phyloP scores from a whole-genome alignment of 139 green algal genomes.

The Eudorina sp. region DNA sequence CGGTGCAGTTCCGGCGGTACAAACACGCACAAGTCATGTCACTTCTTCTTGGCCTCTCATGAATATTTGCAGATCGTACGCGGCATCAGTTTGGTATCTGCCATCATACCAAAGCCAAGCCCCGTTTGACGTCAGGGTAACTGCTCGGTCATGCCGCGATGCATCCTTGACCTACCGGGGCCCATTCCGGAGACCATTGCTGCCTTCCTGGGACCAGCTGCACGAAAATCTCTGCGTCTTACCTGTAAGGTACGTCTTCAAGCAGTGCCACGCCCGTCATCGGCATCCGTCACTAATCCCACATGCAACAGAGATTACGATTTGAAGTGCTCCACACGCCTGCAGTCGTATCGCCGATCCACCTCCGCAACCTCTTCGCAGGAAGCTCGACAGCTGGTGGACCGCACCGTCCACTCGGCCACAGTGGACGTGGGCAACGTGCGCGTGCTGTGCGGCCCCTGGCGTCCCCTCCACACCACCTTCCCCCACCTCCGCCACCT shows the following conservation, averaged over 20 bases:
- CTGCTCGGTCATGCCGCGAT: too few species aligned
- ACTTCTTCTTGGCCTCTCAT: too few species aligned
- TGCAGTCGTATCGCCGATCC: too few species aligned
- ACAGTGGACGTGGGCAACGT: neutral
- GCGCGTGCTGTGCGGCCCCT: neutral
- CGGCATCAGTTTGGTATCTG: too few species aligned
- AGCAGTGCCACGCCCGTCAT: neutral
- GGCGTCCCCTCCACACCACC: neutral
- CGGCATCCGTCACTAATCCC: neutral
- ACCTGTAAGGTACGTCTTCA: neutral
- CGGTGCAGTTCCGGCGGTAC: too few species aligned
- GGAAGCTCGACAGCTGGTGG: neutral
- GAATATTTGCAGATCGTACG: too few species aligned
- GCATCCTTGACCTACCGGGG: neutral
- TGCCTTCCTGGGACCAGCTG: neutral
- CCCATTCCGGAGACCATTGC: neutral
- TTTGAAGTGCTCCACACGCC: too few species aligned
- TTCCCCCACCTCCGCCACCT: slow-evolving; percentile 7
- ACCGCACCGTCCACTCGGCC: neutral
- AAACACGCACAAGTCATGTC: too few species aligned
- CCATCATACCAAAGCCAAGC: too few species aligned
- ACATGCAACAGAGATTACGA: neutral
- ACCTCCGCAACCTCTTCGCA: neutral
- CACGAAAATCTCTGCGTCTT: neutral
- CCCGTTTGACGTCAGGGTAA: too few species aligned